Evolutionary conservation across 108 stramenopile species (phyloP).

Genomic region (Fragilaria crotonensis): DNA sequence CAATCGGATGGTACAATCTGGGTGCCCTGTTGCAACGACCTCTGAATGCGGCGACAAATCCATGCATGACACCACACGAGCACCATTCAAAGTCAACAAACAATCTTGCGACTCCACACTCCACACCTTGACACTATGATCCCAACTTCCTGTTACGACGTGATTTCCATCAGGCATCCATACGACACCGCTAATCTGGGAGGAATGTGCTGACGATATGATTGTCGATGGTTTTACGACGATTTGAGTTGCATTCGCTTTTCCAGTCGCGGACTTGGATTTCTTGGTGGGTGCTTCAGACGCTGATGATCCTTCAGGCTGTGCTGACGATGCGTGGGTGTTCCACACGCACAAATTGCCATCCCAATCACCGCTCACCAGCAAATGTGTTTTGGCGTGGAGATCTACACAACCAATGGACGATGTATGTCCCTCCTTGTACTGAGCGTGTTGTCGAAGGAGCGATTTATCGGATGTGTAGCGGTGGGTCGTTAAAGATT

Average conservation of each 20-base stretch:
- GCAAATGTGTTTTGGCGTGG: not conserved
- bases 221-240: constrained; percentile 4
- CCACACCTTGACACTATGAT: constrained; percentile 73
- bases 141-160: constrained; percentile 77
- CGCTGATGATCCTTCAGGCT: no score
- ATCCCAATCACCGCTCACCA: constrained; percentile 80
- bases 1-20: constrained; percentile 78
- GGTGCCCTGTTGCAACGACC: constrained; percentile 74
- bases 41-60: constrained; percentile 66
- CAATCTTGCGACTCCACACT: constrained; percentile 69
- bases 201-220: constrained; percentile 37
- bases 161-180: constrained; percentile 54
- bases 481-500: constrained; percentile 50
- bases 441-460: constrained; percentile 21
- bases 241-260: constrained; percentile 20
- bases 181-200: constrained; percentile 65
- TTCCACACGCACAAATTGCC: constrained; percentile 63
- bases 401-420: constrained; percentile 53
- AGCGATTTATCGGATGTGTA: constrained; percentile 11
- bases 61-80: constrained; percentile 61
- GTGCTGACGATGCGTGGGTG: not conserved
- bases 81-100: constrained; percentile 72
- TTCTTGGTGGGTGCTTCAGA: constrained; percentile 5
- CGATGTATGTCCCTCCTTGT: constrained; percentile 38
- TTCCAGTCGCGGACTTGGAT: constrained; percentile 1